Evolutionary conservation across 169 alveolate species (phyloP).

Genomic region (Eimeria necatrix): DNA sequence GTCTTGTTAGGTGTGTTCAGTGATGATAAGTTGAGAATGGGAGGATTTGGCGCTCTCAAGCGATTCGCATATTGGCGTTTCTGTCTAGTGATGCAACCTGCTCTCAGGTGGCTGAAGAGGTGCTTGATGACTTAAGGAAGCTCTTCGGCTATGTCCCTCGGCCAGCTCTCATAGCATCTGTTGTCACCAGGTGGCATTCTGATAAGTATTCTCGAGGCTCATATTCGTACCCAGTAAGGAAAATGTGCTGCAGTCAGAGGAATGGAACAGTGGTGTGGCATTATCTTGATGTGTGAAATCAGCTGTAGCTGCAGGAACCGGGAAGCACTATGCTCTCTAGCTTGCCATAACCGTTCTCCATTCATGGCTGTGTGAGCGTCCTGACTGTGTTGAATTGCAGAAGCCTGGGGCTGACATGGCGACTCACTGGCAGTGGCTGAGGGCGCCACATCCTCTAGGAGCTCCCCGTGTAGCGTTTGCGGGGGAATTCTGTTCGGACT

Average conservation of each 20-base stretch:
- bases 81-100: background rate
- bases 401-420: conserved; percentile 72
- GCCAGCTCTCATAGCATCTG: conserved; percentile 69
- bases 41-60: too few relatives aligned
- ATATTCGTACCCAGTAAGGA: conserved; percentile 78
- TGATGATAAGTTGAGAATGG: too few relatives aligned
- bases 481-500: conserved; percentile 77
- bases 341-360: background rate
- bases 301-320: background rate
- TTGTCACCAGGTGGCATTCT: conserved; percentile 80
- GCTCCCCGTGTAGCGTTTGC: conserved; percentile 80
- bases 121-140: conserved; percentile 72
- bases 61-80: too few relatives aligned
- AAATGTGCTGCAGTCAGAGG: background rate
- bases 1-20: background rate
- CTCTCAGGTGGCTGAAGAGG: conserved; percentile 77
- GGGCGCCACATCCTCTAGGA: conserved; percentile 80
- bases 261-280: background rate
- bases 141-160: conserved; percentile 71
- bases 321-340: background rate
- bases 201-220: conserved; percentile 74
- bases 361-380: background rate
- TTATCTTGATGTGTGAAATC: too few relatives aligned
- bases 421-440: conserved; percentile 75
- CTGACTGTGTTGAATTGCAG: conserved; percentile 3